These are phyloP conservation scores for Penicillium brevicompactum DNA, from an alignment of 2,329 filamentous ascomycete species.

Conservation along the genomic window DNA sequence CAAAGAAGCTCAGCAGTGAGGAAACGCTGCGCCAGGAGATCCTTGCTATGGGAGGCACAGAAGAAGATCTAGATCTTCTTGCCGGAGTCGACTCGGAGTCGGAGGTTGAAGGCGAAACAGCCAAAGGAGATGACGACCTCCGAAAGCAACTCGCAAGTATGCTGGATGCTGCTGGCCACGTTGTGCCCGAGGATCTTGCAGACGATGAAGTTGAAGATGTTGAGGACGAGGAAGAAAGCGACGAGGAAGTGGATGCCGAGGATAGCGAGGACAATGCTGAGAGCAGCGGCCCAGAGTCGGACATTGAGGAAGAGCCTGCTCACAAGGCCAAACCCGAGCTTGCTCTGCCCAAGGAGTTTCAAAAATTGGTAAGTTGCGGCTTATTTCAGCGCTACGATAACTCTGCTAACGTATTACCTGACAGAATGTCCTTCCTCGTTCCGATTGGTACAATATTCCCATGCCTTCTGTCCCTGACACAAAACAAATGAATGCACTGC, in stretches of 20 bases:
- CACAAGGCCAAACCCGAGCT: conserved; percentile 22
- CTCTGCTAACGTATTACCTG: conserved; percentile 23
- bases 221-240: conserved; percentile 37
- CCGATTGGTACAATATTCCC: conserved; percentile 67
- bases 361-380: conserved; percentile 34
- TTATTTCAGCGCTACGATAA: background rate
- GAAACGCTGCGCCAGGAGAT: conserved; percentile 47
- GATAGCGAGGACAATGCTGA: conserved; percentile 31
- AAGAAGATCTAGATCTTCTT: conserved; percentile 52
- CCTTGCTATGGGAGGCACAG: conserved; percentile 50
- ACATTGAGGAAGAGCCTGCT: conserved; percentile 32
- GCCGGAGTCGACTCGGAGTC: conserved; percentile 49
- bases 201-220: conserved; percentile 34
- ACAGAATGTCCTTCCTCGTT: conserved; percentile 62
- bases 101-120: conserved; percentile 43
- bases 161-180: conserved; percentile 39
- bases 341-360: conserved; percentile 38
- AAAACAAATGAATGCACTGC: conserved; percentile 48
- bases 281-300: conserved; percentile 25
- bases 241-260: conserved; percentile 35
- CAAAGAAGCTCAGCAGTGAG: conserved; percentile 23
- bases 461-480: conserved; percentile 57
- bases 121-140: conserved; percentile 39
- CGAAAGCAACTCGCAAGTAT: conserved; percentile 43
- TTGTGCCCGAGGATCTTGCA: conserved; percentile 36